Conservation (phyloP, 2,329 filamentous ascomycete genomes). For the Epichloe coenophiala region DNA sequence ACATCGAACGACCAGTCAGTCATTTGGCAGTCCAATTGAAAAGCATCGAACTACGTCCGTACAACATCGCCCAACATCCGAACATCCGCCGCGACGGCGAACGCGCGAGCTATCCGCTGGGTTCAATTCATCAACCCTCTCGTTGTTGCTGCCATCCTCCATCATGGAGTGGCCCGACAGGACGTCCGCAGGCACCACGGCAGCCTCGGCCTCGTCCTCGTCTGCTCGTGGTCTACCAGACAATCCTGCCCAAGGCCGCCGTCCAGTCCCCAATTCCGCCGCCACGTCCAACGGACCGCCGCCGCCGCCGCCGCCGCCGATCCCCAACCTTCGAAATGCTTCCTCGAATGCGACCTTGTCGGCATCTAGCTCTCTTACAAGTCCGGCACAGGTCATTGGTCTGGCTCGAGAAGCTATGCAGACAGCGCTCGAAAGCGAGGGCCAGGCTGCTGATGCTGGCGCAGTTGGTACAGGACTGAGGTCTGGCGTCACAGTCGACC, state of each 20-base stretch:
- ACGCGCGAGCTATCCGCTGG: not conserved
- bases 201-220: slow-evolving; percentile 14
- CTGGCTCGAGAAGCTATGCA: slow-evolving; percentile 55
- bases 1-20: slow-evolving; percentile 6
- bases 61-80: slow-evolving; percentile 2
- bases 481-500: slow-evolving; percentile 63
- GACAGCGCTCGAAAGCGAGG: slow-evolving; percentile 52
- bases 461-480: slow-evolving; percentile 47
- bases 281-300: slow-evolving; percentile 26
- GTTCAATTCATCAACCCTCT: slow-evolving; percentile 1
- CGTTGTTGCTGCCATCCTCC: slow-evolving; percentile 10
- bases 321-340: slow-evolving; percentile 33
- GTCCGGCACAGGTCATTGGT: slow-evolving; percentile 46
- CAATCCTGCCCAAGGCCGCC: slow-evolving; percentile 24
- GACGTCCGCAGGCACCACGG: slow-evolving; percentile 12
- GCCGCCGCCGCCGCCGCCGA: slow-evolving; percentile 28
- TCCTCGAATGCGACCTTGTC: slow-evolving; percentile 34
- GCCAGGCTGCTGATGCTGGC: slow-evolving; percentile 46
- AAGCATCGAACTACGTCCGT: not conserved
- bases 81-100: slow-evolving; percentile 3
- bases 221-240: slow-evolving; percentile 26
- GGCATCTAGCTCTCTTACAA: slow-evolving; percentile 38
- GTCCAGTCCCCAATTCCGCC: slow-evolving; percentile 24
- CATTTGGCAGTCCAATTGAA: not conserved
- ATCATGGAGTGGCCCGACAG: slow-evolving; percentile 23